Evolutionary conservation across 169 alveolate genomes (phyloP).

Genomic region (Plasmodium berghei): DNA sequence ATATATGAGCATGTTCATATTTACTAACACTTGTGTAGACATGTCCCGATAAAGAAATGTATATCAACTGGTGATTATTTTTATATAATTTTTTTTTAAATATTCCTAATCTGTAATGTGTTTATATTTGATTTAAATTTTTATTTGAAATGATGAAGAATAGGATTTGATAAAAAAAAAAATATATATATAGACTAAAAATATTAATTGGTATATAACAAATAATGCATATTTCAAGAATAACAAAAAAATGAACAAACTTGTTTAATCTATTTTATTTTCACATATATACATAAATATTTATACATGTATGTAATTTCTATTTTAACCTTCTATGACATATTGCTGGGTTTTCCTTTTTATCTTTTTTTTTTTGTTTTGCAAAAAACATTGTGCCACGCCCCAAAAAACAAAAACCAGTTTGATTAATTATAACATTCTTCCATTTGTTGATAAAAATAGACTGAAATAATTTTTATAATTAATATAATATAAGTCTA

Average conservation of each 20-base stretch:
- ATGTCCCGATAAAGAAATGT: conserved; percentile 49
- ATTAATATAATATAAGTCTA: too few species aligned
- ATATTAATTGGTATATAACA: too few species aligned
- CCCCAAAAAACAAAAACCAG: background rate
- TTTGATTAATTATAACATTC: too few species aligned
- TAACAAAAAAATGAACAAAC: too few species aligned
- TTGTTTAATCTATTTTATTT: background rate
- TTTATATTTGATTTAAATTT: background rate
- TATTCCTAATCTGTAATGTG: conserved; percentile 51
- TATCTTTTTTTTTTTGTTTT: conserved; percentile 7
- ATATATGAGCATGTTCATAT: background rate
- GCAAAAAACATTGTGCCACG: background rate
- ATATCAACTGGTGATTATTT: conserved; percentile 26
- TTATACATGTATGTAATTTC: background rate
- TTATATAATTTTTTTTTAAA: conserved; percentile 34
- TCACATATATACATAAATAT: background rate
- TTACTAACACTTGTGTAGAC: conserved; percentile 58
- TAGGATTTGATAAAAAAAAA: background rate
- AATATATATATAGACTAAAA: background rate
- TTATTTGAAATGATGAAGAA: background rate
- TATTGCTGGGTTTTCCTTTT: conserved; percentile 4
- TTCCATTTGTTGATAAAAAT: too few species aligned
- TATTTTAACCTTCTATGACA: conserved; percentile 48
- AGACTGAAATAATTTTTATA: too few species aligned
- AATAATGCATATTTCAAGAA: too few species aligned